These are phyloP conservation scores for Leishmania tarentolae DNA, from an alignment of 208 protist genomes.

Conservation along the genomic window DNA sequence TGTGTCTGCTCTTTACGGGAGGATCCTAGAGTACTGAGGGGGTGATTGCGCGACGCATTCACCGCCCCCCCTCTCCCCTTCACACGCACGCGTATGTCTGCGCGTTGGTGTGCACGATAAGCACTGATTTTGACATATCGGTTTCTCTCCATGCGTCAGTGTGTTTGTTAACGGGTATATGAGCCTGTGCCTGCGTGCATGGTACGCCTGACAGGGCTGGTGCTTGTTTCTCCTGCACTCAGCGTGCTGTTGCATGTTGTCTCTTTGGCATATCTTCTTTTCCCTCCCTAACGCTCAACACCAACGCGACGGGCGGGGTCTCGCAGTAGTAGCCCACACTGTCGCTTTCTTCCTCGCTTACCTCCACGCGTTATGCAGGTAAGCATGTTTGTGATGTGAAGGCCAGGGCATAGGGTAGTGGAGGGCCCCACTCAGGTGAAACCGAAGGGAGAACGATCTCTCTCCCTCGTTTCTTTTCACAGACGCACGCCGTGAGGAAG, in stretches of 20 bases:
- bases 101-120: background rate
- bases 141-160: background rate
- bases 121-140: background rate
- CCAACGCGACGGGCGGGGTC: background rate
- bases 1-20: background rate
- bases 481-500: background rate
- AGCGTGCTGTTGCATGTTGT: background rate
- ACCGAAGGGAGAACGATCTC: background rate
- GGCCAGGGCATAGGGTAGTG: background rate
- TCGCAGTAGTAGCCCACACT: no score
- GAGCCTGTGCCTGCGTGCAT: background rate
- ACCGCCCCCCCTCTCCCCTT: background rate
- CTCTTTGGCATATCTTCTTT: background rate
- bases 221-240: background rate
- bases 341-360: background rate
- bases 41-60: background rate
- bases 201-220: background rate
- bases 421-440: background rate
- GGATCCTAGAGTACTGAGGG: background rate
- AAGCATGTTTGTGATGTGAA: background rate
- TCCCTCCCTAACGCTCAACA: background rate
- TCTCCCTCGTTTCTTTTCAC: background rate
- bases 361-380: background rate
- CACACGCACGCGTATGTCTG: background rate
- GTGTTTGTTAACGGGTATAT: background rate